phyloP scores from a whole-genome alignment of 2,329 filamentous ascomycete species.

The Fusarium annulatum region DNA sequence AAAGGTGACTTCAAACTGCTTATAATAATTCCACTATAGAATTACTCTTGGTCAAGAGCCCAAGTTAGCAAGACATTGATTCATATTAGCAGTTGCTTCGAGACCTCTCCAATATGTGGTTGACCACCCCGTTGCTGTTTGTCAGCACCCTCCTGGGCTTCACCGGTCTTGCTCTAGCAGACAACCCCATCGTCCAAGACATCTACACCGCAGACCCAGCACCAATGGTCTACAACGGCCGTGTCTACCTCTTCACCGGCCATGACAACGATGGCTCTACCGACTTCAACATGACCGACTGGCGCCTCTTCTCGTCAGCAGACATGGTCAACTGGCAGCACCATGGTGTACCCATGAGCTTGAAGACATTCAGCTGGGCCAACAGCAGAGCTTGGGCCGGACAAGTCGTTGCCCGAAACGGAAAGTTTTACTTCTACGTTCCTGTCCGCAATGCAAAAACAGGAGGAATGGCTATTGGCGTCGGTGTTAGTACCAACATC shows the following conservation, averaged over 20 bases:
- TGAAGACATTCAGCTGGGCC: slow-evolving; percentile 51
- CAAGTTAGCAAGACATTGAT: not conserved
- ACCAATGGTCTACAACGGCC: slow-evolving; percentile 51
- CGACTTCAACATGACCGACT: slow-evolving; percentile 52
- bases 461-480: slow-evolving; percentile 53
- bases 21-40: not conserved
- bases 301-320: slow-evolving; percentile 49
- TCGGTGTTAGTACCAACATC: slow-evolving; percentile 50
- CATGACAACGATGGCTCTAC: slow-evolving; percentile 50
- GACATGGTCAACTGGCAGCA: slow-evolving; percentile 49
- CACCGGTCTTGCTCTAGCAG: not conserved
- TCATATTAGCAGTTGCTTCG: rapidly evolving
- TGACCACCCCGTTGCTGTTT: not conserved
- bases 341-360: slow-evolving; percentile 45
- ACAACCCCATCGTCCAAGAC: slow-evolving; percentile 10
- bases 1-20: not conserved
- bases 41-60: rapidly evolving
- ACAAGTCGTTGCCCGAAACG: slow-evolving; percentile 50
- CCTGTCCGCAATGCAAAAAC: slow-evolving; percentile 46
- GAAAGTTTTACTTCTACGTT: slow-evolving; percentile 52
- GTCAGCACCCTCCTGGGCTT: not conserved
- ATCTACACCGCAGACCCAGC: slow-evolving; percentile 55
- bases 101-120: not conserved
- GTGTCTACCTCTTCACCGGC: slow-evolving; percentile 52
- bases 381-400: slow-evolving; percentile 50